A percentile compares a stretch with the other conserved stretches of the same genome.
phyloP scores from a whole-genome alignment of 208 protist genomes.

The Entamoeba moshkovskii region DNA sequence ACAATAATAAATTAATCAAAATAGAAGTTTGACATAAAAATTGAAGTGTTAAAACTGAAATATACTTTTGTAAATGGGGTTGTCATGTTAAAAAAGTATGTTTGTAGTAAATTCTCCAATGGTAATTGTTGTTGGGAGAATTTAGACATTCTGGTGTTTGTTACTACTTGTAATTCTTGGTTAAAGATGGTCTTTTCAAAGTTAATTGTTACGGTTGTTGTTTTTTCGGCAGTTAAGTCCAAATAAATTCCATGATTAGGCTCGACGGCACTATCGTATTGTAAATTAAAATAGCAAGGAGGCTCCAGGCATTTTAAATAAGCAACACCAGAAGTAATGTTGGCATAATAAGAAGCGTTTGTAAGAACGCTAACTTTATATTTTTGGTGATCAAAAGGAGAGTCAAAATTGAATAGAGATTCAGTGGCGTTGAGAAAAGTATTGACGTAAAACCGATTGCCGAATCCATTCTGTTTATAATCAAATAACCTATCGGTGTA shows the following conservation, averaged over 20 bases:
- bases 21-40: too few species aligned
- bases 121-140: not conserved
- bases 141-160: not conserved
- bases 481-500: not conserved
- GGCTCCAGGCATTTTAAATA: not conserved
- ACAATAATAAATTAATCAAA: too few species aligned
- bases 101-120: not conserved
- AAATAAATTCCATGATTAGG: not conserved
- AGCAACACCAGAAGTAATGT: not conserved
- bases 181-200: not conserved
- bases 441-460: not conserved
- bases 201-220: not conserved
- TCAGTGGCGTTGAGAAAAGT: not conserved
- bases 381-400: not conserved
- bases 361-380: not conserved
- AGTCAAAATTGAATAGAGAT: not conserved
- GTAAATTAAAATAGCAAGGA: not conserved
- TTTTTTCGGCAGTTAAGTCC: not conserved
- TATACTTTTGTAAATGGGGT: too few species aligned
- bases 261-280: not conserved
- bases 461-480: not conserved
- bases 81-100: not conserved
- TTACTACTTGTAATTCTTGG: not conserved
- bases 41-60: too few species aligned
- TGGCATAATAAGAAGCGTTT: not conserved